These are phyloP conservation scores for Hypholoma sublateritium DNA, from an alignment of 768 basidiomycete genomes.

Conservation along the genomic window DNA sequence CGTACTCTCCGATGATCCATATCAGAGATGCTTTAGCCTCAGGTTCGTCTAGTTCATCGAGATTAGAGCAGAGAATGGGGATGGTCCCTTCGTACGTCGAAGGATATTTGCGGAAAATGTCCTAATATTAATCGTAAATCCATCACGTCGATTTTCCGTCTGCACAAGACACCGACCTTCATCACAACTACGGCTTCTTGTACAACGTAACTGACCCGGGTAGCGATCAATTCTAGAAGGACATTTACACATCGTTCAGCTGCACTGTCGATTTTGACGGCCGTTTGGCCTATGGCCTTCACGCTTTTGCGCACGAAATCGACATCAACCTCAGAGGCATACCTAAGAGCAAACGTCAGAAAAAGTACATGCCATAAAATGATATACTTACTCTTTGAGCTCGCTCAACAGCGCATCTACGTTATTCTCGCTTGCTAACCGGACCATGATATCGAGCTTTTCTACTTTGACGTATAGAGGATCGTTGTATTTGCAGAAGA, in stretches of 20 bases:
- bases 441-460: conserved; percentile 98
- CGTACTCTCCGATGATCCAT: conserved; percentile 99
- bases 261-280: conserved; percentile 90
- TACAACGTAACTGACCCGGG: conserved; percentile 94
- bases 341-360: conserved; percentile 44
- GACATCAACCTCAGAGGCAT: conserved; percentile 96
- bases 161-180: conserved; percentile 61
- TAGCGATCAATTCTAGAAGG: conserved; percentile 87
- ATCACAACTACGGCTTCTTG: conserved; percentile 99
- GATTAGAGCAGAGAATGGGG: conserved; percentile 89
- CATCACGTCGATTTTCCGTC: background rate
- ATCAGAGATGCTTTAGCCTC: conserved; percentile 98
- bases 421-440: conserved; percentile 86
- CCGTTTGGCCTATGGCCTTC: conserved; percentile 95
- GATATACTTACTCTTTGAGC: conserved; percentile 80
- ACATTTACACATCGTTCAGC: conserved; percentile 96
- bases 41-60: conserved; percentile 96
- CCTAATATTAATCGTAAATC: conserved; percentile 46
- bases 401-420: conserved; percentile 95
- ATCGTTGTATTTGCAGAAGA: conserved; percentile 99
- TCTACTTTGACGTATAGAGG: conserved; percentile 99
- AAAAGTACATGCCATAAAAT: background rate
- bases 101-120: conserved; percentile 98
- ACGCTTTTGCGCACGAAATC: conserved; percentile 96
- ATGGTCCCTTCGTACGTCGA: conserved; percentile 96